Base-by-base conservation (phyloP, 106 monocot species). In the Gastrodia elata region DNA sequence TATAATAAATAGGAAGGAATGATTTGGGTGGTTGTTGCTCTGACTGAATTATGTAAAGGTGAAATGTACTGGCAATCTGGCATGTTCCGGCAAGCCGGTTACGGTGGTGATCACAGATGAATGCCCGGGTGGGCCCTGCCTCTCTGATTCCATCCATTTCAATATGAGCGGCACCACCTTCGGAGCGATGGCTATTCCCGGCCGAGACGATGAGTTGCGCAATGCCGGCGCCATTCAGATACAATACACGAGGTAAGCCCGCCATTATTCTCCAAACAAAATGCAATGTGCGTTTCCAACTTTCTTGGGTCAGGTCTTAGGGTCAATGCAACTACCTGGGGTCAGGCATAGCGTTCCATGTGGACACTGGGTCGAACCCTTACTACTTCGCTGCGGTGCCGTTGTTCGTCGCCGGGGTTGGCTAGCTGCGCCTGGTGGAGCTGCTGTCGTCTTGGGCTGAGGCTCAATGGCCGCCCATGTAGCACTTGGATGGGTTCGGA, bases 81-180 rank as follows among this genome's bases (percentile, higher is more conserved):
- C 81, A 0, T 94, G 94, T 49, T 94, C 94, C 13, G 80, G 81
- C n/a, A 69, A 77, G 0, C 84, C 90, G 6, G 91, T 86, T 58
- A 88, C 82, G 5, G 90, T 94, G 22, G 88, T 84, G 64, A 84
- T 94, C 73, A 91, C 94, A 20, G 94, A 94, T 59, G 77, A 80
- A 68, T 94, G 94, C 78, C 88, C 86, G 3, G 86, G 86, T 3
- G 94, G 94, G 1, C 68, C 83, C 3, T 91, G 91, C 68, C 75
- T 81, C 2, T 39, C 78, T 1, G 88, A 91, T 32, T 58, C 82
- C 7, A 76, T 77, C 20, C 94, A 94, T 70, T 94, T 94, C 73
- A 91, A 94, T 74, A 35, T 94, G 78, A 86, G 91, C 70, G 94
- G 94, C 11, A 86, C 91, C 0, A 86, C 94, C 6, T 81, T 94